Evolutionary conservation across 805 yeast genomes (phyloP).

Genomic region (Saccharomycopsis capsularis): DNA sequence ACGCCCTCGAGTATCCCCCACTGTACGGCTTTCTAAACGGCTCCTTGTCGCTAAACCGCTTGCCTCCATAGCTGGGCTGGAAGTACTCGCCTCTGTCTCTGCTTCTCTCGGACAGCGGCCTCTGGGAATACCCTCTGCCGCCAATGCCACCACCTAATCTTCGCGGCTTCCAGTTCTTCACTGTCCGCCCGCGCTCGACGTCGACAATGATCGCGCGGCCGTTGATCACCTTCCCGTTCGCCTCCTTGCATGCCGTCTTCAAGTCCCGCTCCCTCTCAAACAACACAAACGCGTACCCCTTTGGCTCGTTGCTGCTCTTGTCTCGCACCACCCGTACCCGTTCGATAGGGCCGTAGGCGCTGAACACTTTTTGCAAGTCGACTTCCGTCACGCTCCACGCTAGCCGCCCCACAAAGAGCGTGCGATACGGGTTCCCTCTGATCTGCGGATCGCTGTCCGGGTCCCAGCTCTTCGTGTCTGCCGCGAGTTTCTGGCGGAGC

Average conservation of each 20-base stretch:
- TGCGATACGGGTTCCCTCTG: conserved; percentile 65
- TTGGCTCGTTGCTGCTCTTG: conserved; percentile 43
- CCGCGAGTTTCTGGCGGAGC: not conserved
- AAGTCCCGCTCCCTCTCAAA: conserved; percentile 58
- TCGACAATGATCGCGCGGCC: conserved; percentile 60
- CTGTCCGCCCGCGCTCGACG: conserved; percentile 60
- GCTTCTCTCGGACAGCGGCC: not conserved
- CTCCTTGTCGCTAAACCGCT: not conserved
- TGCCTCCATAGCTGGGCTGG: not conserved
- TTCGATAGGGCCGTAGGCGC: conserved; percentile 65
- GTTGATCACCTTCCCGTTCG: conserved; percentile 45
- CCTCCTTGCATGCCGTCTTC: conserved; percentile 50
- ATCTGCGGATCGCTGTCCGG: conserved; percentile 53
- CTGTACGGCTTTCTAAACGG: not conserved
- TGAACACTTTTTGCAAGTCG: conserved; percentile 57
- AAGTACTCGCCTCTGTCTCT: not conserved
- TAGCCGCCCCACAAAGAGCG: conserved; percentile 72
- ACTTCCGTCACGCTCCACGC: conserved; percentile 58
- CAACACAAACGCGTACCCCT: conserved; percentile 81
- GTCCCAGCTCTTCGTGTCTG: conserved; percentile 34
- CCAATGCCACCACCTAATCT: conserved; percentile 92
- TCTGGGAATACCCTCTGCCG: not conserved
- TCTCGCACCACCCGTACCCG: conserved; percentile 51
- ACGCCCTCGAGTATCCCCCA: not conserved
- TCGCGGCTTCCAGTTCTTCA: conserved; percentile 63